Evolutionary conservation across 306 rosid species (phyloP).

Genomic region (Dalbergia cochinchinensis): DNA sequence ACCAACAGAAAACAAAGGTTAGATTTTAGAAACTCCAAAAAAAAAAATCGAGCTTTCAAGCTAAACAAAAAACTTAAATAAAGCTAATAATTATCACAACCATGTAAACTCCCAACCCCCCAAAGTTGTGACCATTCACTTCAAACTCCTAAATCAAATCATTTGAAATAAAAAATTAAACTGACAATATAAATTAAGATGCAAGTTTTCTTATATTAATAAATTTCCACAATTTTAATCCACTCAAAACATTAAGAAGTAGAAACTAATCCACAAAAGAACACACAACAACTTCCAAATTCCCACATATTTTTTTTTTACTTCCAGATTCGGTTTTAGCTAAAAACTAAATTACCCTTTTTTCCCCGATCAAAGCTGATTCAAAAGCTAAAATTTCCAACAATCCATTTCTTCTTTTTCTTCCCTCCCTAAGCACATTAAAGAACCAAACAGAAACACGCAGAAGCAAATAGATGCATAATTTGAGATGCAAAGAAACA

Average conservation of each 20-base stretch:
- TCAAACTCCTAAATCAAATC: slow-evolving; percentile 19
- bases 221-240: neutral
- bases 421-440: neutral
- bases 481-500: neutral
- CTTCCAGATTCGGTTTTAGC: slow-evolving; percentile 19
- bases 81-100: slow-evolving; percentile 9
- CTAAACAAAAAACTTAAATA: neutral
- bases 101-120: slow-evolving; percentile 13
- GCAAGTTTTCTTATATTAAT: slow-evolving; percentile 9
- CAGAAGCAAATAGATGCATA: neutral
- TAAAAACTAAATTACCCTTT: neutral
- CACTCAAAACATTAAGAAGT: slow-evolving; percentile 21
- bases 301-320: neutral
- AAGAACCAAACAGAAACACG: slow-evolving; percentile 16
- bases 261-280: neutral
- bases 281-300: neutral
- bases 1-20: slow-evolving; percentile 26
- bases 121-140: slow-evolving; percentile 12
- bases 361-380: neutral
- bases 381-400: neutral
- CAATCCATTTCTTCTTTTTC: neutral
- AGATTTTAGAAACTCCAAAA: slow-evolving; percentile 42
- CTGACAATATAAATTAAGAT: slow-evolving; percentile 11
- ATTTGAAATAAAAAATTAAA: neutral
- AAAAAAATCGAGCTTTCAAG: slow-evolving; percentile 40